Base-by-base conservation (phyloP, 2,329 filamentous ascomycete genomes). In the Epicoccum nigrum region DNA sequence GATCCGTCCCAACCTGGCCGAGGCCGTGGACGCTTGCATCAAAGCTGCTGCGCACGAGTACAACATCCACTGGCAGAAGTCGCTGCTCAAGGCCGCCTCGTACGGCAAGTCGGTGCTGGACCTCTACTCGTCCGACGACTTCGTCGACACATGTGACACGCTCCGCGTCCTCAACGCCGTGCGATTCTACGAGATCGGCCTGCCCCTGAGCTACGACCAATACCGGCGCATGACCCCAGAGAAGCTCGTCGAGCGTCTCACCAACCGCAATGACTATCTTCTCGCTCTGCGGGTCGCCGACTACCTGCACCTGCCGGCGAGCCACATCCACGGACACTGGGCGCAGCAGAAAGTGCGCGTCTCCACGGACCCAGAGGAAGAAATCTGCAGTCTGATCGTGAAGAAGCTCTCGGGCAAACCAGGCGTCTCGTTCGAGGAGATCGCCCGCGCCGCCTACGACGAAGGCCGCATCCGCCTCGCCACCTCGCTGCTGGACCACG, bases 81-180 rank as follows among this genome's bases (percentile, higher is more conserved):
- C 95, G 63, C 80, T 99, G 1, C 81, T 99, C n/a, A 95, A 95
- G 71, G 94, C 94, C 5, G 94, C 94, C 0, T 97, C 93, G 0
- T 97, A 97, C 71, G 94, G 94, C 55, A 99, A 99, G 73, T 97
- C 94, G 0, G 94, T 97, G 0, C 82, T 99, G 3, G 94, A 97
- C 65, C 86, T 97, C 11, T 99, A 97, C 76, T 97, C 94, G 73
- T 97, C 92, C 68, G 94, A 99, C 67, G 93, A 99, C 59, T 99
- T 97, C 74, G 94, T 99, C 45, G 93, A 97, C 57, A 97, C 97
- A 87, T 96, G 92, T 62, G 93, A 99, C 73, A 94, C 88, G 1
- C 77, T 99, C 13, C 87, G 94, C 13, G 92, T 99, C 0, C 80
- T 99, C 39, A 97, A 97, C 64, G 93, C 93, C 6, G 89, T 93